These are phyloP conservation scores for Nadsonia commutata DNA, from an alignment of 1,139 yeast species.

Conservation along the genomic window DNA sequence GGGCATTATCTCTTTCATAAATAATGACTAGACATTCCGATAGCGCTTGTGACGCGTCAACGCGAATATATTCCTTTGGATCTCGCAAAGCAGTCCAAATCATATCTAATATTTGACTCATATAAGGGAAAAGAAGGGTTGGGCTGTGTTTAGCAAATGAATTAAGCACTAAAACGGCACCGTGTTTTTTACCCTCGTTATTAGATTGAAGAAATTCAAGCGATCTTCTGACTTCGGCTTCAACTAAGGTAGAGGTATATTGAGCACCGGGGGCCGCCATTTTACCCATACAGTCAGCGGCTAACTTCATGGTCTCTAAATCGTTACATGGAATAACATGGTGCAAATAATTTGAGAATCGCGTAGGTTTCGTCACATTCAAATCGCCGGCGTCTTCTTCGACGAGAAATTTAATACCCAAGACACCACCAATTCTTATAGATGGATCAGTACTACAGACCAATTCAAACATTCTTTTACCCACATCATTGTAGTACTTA, in stretches of 20 bases:
- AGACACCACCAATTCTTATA: slow-evolving; percentile 77
- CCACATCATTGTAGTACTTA: slow-evolving; percentile 70
- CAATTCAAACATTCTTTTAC: slow-evolving; percentile 75
- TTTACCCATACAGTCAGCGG: slow-evolving; percentile 76
- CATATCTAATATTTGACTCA: slow-evolving; percentile 63
- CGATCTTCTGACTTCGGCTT: slow-evolving; percentile 78
- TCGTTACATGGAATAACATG: slow-evolving; percentile 73
- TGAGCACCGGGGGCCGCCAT: slow-evolving; percentile 84
- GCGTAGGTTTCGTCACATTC: slow-evolving; percentile 75
- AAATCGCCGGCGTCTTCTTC: slow-evolving; percentile 66
- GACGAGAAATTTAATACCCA: slow-evolving; percentile 78
- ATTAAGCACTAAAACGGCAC: slow-evolving; percentile 71
- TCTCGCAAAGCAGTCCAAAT: slow-evolving; percentile 85
- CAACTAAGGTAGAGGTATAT: slow-evolving; percentile 82
- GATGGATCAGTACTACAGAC: slow-evolving; percentile 59
- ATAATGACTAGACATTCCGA: slow-evolving; percentile 67
- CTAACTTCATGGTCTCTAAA: slow-evolving; percentile 68
- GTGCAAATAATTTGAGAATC: slow-evolving; percentile 78
- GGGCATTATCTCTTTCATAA: slow-evolving; percentile 59
- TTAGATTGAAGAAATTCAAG: slow-evolving; percentile 82
- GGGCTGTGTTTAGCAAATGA: slow-evolving; percentile 85
- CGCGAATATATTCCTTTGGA: slow-evolving; percentile 54
- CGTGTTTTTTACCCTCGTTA: slow-evolving; percentile 66
- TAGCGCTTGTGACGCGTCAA: slow-evolving; percentile 73
- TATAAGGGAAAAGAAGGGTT: slow-evolving; percentile 62